A percentile compares a stretch with the other conserved stretches of the same genome.
phyloP scores from a whole-genome alignment of 306 rosid genomes.

The Abrus precatorius region DNA sequence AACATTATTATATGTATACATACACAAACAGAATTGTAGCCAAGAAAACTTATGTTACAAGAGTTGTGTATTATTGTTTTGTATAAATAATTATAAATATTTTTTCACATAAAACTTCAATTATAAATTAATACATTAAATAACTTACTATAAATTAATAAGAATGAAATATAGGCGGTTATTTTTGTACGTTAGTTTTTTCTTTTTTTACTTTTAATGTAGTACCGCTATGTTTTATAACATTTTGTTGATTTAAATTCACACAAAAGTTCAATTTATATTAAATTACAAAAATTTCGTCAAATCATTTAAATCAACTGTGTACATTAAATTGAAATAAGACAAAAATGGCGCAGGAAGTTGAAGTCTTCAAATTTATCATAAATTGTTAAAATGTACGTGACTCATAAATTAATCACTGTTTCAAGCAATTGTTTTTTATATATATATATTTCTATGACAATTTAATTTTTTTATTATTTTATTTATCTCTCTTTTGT shows the following conservation, averaged over 20 bases:
- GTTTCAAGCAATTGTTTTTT: too few species aligned
- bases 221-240: neutral
- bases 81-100: too few species aligned
- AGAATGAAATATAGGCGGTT: neutral
- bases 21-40: neutral
- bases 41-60: neutral
- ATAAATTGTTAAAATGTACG: conserved; percentile 8
- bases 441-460: too few species aligned
- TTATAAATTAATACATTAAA: neutral
- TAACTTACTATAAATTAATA: neutral
- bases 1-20: neutral
- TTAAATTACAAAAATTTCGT: neutral
- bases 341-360: neutral
- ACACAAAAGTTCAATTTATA: neutral
- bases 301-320: neutral
- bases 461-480: too few species aligned
- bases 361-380: neutral
- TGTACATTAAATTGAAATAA: neutral
- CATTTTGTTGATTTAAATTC: neutral
- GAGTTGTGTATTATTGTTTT: neutral
- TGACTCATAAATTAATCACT: neutral
- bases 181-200: too few species aligned
- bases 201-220: neutral
- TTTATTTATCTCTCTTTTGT: too few species aligned
- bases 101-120: neutral